These are phyloP conservation scores for Gossypium australe DNA, from an alignment of 345 rosid species.

Conservation along the genomic window DNA sequence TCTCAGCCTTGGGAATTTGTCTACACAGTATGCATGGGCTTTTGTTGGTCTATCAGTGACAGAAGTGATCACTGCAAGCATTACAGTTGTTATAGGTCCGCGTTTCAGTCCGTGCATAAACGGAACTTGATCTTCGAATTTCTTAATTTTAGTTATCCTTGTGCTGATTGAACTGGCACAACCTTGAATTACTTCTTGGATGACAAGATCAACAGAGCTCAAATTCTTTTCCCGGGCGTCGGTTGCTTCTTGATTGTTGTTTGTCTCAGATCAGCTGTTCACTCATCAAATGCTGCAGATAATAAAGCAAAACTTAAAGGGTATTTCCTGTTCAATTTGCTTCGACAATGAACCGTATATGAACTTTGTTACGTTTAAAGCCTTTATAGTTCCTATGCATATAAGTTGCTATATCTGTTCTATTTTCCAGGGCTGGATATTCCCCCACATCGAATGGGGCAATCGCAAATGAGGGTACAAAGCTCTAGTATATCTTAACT, in stretches of 20 bases:
- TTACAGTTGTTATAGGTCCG: constrained; percentile 70
- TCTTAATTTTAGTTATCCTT: not conserved
- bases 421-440: constrained; percentile 19
- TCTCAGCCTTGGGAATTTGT: constrained; percentile 67
- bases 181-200: constrained; percentile 79
- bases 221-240: constrained; percentile 74
- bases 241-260: constrained; percentile 80
- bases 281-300: constrained; percentile 70
- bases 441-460: constrained; percentile 17
- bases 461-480: constrained; percentile 20
- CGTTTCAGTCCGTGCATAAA: not conserved
- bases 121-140: not conserved
- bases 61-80: constrained; percentile 63
- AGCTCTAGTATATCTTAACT: not conserved
- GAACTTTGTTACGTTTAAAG: not conserved
- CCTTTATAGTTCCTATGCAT: not conserved
- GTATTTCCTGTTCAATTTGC: constrained; percentile 22
- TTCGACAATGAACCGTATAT: not conserved
- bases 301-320: constrained; percentile 49
- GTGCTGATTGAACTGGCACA: constrained; percentile 42
- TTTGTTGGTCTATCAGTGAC: constrained; percentile 65
- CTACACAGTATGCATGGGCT: constrained; percentile 79
- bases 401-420: not conserved
- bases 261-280: constrained; percentile 73
- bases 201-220: constrained; percentile 52